A percentile compares a stretch with the other conserved stretches of the same genome.
Conservation (phyloP, 2,329 filamentous ascomycete species). For the Ophiostoma novo-ulmi region DNA sequence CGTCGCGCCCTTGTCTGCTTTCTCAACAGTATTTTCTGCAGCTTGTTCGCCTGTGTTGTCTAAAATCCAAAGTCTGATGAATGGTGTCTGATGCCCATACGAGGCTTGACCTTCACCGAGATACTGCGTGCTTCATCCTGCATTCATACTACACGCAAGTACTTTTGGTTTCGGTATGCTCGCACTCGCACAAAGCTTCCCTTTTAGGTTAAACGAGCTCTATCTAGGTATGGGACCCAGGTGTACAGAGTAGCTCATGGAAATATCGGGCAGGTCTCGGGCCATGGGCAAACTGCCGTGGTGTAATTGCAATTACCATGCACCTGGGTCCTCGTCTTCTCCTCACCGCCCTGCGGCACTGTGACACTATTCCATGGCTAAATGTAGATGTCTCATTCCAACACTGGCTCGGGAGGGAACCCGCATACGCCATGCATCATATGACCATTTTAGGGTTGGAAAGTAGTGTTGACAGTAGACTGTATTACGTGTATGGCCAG, state of each 20-base stretch:
- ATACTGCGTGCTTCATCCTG: background rate
- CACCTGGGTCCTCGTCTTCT: too few relatives aligned
- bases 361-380: background rate
- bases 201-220: background rate
- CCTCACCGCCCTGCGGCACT: too few relatives aligned
- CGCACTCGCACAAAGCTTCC: background rate
- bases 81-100: background rate
- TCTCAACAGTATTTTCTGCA: background rate
- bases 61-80: too few relatives aligned
- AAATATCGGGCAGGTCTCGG: background rate
- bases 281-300: background rate
- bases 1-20: background rate
- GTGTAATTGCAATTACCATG: background rate
- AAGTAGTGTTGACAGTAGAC: background rate
- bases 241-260: background rate
- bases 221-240: background rate
- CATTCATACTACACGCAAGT: background rate
- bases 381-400: background rate
- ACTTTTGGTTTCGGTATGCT: background rate
- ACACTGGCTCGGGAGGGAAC: constrained; percentile 8
- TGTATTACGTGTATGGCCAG: too few relatives aligned
- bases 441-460: background rate
- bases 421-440: constrained; percentile 2
- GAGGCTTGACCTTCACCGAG: background rate
- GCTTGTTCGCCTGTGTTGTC: too few relatives aligned